These are phyloP conservation scores for Hyphodiscus hymeniophilus DNA, from an alignment of 495 filamentous ascomycete species.

Conservation along the genomic window DNA sequence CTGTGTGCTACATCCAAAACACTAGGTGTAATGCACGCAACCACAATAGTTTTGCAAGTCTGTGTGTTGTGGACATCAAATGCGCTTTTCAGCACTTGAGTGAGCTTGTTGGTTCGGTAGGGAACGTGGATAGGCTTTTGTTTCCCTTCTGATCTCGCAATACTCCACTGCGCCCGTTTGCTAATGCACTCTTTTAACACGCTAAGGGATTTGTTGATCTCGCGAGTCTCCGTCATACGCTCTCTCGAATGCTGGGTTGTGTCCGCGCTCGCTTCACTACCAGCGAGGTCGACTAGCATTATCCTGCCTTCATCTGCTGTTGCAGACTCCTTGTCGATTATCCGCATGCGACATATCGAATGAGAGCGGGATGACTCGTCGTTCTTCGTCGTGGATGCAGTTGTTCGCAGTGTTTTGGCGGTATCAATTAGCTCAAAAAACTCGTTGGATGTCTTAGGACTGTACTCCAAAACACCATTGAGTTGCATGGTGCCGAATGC, in stretches of 20 bases:
- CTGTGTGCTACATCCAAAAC: slow-evolving; percentile 11
- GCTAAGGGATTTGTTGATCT: slow-evolving; percentile 27
- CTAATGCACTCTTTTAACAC: slow-evolving; percentile 30
- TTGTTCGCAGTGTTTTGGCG: slow-evolving; percentile 17
- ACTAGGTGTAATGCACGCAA: slow-evolving; percentile 21
- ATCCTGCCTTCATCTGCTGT: slow-evolving; percentile 31
- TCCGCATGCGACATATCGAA: slow-evolving; percentile 37
- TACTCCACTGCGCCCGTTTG: slow-evolving; percentile 5
- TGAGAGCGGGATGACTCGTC: slow-evolving; percentile 37
- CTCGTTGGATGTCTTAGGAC: slow-evolving; percentile 4
- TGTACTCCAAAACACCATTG: slow-evolving; percentile 19
- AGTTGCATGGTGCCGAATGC: slow-evolving; percentile 27
- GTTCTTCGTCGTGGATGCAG: slow-evolving; percentile 24
- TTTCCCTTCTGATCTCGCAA: slow-evolving; percentile 9
- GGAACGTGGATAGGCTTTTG: slow-evolving; percentile 20
- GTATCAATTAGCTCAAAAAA: slow-evolving; percentile 19
- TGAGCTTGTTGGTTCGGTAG: slow-evolving; percentile 25
- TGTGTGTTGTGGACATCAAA: slow-evolving; percentile 16
- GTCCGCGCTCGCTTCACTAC: slow-evolving; percentile 31
- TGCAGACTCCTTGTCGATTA: slow-evolving; percentile 24
- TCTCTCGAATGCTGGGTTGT: slow-evolving; percentile 18
- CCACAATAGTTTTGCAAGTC: slow-evolving; percentile 21
- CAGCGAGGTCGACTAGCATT: slow-evolving; percentile 40
- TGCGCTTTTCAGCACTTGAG: slow-evolving; percentile 27
- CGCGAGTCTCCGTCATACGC: slow-evolving; percentile 24